phyloP scores from a whole-genome alignment of 106 monocot genomes.

The Platanthera zijinensis region DNA sequence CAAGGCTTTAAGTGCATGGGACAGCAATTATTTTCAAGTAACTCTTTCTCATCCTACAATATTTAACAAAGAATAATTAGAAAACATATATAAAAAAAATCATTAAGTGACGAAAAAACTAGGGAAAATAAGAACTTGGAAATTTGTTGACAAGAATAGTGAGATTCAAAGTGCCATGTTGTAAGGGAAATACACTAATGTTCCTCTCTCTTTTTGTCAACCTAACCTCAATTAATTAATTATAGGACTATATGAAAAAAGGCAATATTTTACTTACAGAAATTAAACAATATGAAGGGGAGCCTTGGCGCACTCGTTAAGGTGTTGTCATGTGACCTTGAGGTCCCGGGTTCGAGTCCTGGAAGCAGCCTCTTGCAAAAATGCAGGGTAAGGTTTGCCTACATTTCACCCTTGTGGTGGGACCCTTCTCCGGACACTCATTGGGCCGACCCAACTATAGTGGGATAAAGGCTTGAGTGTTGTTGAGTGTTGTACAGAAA shows the following conservation, averaged over 20 bases:
- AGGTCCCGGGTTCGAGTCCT: too few relatives aligned
- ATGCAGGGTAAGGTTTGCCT: too few relatives aligned
- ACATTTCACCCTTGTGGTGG: too few relatives aligned
- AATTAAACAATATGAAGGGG: neutral
- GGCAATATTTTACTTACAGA: neutral
- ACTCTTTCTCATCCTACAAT: constrained; percentile 90
- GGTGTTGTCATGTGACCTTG: too few relatives aligned
- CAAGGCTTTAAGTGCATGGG: constrained; percentile 91
- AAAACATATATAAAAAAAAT: neutral
- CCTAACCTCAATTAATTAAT: too few relatives aligned
- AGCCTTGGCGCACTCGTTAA: too few relatives aligned
- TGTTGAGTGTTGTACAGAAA: neutral
- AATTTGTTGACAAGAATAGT: constrained; percentile 1
- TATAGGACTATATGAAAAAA: neutral
- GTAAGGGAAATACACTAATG: neutral
- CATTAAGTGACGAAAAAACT: neutral
- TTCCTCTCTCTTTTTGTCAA: too few relatives aligned
- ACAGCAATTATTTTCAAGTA: constrained; percentile 79
- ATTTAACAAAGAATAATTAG: neutral
- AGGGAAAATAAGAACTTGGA: neutral
- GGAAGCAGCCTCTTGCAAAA: too few relatives aligned
- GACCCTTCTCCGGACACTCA: too few relatives aligned
- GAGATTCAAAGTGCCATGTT: neutral
- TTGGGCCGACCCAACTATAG: too few relatives aligned
- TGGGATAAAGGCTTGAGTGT: too few relatives aligned